Percentiles rank a stretch among this genome's conserved stretches.
Conservation (phyloP, 2,329 filamentous ascomycete species). For the Stagonosporopsis chrysanthemi region DNA sequence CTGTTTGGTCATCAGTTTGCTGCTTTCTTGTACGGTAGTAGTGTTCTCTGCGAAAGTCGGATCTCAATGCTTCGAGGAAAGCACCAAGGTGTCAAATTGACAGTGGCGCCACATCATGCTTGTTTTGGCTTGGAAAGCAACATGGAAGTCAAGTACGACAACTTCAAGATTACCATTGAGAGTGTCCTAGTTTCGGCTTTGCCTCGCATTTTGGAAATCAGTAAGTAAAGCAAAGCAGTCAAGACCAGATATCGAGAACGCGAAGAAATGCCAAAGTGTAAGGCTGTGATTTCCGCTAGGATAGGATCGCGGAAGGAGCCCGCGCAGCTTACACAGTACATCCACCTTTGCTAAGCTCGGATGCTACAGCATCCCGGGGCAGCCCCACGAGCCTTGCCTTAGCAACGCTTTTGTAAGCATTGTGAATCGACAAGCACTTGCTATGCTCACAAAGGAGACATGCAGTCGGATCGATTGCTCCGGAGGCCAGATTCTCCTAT, state of each 20-base stretch:
- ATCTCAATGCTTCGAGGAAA: too few species aligned
- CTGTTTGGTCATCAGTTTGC: too few species aligned
- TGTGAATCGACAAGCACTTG: conserved; percentile 1
- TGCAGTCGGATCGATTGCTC: neutral
- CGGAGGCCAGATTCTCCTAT: neutral
- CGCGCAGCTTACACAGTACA: conserved; percentile 8
- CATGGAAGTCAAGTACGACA: too few species aligned
- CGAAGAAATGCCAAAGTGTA: neutral
- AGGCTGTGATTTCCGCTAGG: neutral
- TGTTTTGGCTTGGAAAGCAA: neutral
- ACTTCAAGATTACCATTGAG: too few species aligned
- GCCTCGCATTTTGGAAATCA: neutral
- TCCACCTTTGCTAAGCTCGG: conserved; percentile 12
- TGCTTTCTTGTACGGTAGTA: too few species aligned
- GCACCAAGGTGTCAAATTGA: neutral
- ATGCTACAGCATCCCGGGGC: conserved; percentile 1
- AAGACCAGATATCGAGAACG: too few species aligned
- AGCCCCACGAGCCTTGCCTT: conserved; percentile 8
- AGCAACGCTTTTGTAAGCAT: conserved; percentile 16
- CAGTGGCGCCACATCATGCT: neutral
- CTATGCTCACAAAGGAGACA: conserved; percentile 8
- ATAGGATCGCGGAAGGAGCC: conserved; percentile 5
- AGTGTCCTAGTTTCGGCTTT: too few species aligned
- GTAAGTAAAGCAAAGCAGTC: neutral
- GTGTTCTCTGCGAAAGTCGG: neutral